These are phyloP conservation scores for Nakazawaea peltata DNA, from an alignment of 805 yeast species.

Conservation along the genomic window DNA sequence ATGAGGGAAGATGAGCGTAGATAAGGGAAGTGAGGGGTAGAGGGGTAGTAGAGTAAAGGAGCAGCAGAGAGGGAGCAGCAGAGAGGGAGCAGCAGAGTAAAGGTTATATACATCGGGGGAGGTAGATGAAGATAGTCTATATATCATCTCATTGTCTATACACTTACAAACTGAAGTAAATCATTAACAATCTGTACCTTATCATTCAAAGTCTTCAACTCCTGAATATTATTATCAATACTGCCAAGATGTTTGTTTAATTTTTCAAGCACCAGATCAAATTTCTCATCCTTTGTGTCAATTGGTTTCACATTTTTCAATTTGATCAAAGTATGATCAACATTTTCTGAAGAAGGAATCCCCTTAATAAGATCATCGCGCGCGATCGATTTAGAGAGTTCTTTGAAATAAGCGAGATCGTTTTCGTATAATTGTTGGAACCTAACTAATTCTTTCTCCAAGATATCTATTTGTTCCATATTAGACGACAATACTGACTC, in stretches of 20 bases:
- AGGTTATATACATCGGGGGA: no score
- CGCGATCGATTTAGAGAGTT: neutral
- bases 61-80: neutral
- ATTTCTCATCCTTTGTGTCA: neutral
- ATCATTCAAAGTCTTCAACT: neutral
- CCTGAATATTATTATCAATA: conserved; percentile 5
- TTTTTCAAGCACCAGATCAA: conserved; percentile 2
- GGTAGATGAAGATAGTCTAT: no score
- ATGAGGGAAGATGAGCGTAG: no score
- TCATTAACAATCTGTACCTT: conserved; percentile 7
- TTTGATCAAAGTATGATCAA: conserved; percentile 3
- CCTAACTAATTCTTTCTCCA: conserved; percentile 7
- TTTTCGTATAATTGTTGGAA: conserved; percentile 2
- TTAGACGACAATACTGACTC: conserved; percentile 9
- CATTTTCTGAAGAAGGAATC: neutral
- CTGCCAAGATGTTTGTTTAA: conserved; percentile 4
- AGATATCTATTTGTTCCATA: conserved; percentile 6
- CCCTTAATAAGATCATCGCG: conserved; percentile 2
- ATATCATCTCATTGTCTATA: no score
- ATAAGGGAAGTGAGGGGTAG: neutral
- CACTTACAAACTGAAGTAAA: conserved; percentile 1
- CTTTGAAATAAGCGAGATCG: conserved; percentile 4
- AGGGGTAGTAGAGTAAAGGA: neutral
- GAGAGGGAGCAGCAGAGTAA: no score
- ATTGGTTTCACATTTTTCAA: neutral